Conservation (phyloP, 257 asterid species). For the Penstemon davidsonii region DNA sequence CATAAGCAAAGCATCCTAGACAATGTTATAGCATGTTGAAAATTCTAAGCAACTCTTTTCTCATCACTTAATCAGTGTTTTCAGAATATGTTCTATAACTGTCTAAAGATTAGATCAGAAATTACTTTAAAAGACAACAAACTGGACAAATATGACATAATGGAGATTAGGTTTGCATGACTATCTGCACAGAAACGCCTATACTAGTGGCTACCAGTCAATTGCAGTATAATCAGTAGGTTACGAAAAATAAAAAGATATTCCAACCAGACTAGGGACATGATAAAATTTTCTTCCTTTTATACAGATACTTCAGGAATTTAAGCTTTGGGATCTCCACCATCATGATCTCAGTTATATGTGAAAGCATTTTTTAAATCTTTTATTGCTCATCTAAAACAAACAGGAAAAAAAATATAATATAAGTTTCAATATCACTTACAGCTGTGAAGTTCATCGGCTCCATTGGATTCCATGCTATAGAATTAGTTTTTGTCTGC, state of each 20-base stretch:
- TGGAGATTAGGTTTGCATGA: neutral
- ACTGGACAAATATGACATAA: constrained; percentile 1
- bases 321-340: neutral
- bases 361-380: neutral
- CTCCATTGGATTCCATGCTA: constrained; percentile 97
- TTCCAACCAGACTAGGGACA: neutral
- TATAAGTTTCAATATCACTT: constrained; percentile 36
- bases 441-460: constrained; percentile 99
- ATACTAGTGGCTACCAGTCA: neutral
- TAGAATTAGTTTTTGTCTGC: constrained; percentile 88
- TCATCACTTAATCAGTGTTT: neutral
- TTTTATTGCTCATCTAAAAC: constrained; percentile 20
- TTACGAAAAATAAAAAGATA: neutral
- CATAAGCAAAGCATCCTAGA: constrained; percentile 3
- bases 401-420: neutral
- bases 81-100: neutral
- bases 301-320: neutral
- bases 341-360: neutral
- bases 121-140: neutral
- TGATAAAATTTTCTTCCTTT: neutral
- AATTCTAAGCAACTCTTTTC: constrained; percentile 2
- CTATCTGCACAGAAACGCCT: constrained; percentile 2
- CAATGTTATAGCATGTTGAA: neutral
- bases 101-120: constrained; percentile 2
- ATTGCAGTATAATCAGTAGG: neutral